Conservation (phyloP, 2,329 filamentous ascomycete genomes). For the Microdochium bolleyi region DNA sequence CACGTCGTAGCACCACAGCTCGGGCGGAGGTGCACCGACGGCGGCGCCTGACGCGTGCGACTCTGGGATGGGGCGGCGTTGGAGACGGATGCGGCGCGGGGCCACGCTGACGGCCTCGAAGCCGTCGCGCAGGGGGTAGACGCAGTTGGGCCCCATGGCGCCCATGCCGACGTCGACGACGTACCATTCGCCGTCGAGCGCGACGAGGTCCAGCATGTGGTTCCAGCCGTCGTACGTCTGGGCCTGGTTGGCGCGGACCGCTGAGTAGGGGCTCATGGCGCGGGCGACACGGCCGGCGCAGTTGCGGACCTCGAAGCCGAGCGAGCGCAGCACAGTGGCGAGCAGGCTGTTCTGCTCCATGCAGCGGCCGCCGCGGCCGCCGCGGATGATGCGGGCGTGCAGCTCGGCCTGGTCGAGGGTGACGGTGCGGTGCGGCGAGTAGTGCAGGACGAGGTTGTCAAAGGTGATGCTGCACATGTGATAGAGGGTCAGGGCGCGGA, state of each 20-base stretch:
- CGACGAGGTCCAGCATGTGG: background rate
- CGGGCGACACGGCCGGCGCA: background rate
- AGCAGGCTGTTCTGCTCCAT: conserved; percentile 1
- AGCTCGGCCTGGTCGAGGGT: background rate
- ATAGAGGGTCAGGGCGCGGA: background rate
- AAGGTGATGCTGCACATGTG: background rate
- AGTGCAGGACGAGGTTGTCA: background rate
- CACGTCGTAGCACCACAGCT: background rate
- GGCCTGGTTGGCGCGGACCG: too few species aligned
- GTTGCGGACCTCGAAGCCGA: background rate
- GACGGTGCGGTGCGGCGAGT: background rate
- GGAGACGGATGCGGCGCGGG: background rate
- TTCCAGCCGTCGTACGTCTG: background rate
- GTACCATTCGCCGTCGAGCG: background rate
- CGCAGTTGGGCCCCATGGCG: background rate
- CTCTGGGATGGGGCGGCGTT: background rate
- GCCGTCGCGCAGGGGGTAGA: background rate
- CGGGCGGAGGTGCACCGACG: background rate
- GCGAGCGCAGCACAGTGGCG: background rate
- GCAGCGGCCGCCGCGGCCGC: background rate
- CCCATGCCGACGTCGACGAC: background rate
- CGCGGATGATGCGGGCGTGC: background rate
- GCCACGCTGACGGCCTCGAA: background rate
- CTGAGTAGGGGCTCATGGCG: background rate
- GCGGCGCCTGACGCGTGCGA: background rate